Evolutionary conservation across 2,329 filamentous ascomycete genomes (phyloP).

Genomic region (Aspergillus novofumigatus): DNA sequence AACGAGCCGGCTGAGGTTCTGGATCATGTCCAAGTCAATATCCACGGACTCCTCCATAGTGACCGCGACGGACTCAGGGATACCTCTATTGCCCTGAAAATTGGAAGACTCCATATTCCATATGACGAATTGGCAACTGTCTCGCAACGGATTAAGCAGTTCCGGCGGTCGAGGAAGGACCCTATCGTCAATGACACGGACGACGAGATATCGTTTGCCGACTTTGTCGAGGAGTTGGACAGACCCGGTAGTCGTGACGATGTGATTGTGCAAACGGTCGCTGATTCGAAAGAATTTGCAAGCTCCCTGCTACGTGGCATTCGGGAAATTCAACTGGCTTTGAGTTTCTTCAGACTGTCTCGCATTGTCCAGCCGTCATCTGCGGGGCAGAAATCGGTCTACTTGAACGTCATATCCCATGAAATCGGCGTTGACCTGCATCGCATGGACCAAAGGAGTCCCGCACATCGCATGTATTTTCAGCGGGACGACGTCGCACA

Average conservation of each 20-base stretch:
- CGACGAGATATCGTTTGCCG: conserved; percentile 61
- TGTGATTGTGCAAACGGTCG: conserved; percentile 73
- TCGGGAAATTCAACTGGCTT: conserved; percentile 92
- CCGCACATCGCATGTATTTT: conserved; percentile 98
- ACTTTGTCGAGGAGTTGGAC: conserved; percentile 71
- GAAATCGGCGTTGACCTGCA: conserved; percentile 92
- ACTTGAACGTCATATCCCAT: conserved; percentile 88
- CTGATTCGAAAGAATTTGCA: conserved; percentile 88
- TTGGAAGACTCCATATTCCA: conserved; percentile 84
- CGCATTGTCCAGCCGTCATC: conserved; percentile 70
- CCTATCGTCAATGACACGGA: conserved; percentile 43
- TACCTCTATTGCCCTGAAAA: conserved; percentile 82
- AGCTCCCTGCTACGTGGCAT: conserved; percentile 87
- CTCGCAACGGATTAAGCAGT: conserved; percentile 29
- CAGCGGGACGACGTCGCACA: conserved; percentile 88
- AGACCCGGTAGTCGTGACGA: conserved; percentile 63
- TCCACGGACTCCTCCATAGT: conserved; percentile 86
- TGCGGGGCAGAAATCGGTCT: conserved; percentile 65
- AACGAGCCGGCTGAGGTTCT: conserved; percentile 81
- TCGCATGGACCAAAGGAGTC: conserved; percentile 84
- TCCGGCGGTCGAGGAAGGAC: conserved; percentile 32
- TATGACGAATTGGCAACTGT: conserved; percentile 72
- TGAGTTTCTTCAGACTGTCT: conserved; percentile 84
- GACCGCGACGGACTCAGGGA: conserved; percentile 83
- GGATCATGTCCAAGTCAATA: conserved; percentile 81